Evolutionary conservation across 257 asterid species (phyloP), one percentile per base, ranked within the genome.

Genomic region (Rhazya stricta): DNA sequence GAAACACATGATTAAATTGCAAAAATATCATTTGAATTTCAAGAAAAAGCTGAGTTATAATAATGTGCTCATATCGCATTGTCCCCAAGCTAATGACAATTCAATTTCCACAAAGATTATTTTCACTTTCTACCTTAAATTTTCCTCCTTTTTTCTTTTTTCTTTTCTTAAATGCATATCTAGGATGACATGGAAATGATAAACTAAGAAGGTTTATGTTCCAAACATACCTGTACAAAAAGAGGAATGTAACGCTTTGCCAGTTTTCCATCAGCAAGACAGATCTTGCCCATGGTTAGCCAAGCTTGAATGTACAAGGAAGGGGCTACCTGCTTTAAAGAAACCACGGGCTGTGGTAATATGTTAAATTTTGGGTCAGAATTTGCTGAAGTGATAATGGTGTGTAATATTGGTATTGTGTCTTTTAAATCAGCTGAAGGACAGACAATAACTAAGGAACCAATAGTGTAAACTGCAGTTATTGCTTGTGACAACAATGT

Each of bases 211-310:
- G 19, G 1, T 29, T 13, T 74, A 79, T 69, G 73, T 36, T 41
- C 25, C 27, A 79, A 76, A 42, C 41, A 30, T 87, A 90, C 99
- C 99, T 94, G 99, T 85, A 94, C 95, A 67, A 94, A 94, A 70
- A 94, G 90, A 78, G 99, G 99, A 87, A 94, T 86, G 61, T 90
- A 94, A 32, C 91, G 91, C 85, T 94, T 94, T 50, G 97, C 96
- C 78, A 90, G 90, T 75, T 92, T 89, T 71, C 91, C 97, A 77
- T 94, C 99, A 73, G 96, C 91, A 69, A 94, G 88, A 82, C 99
- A 94, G 78, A 94, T 86, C 90, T 94, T 94, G 77, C 97, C 99
- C 92, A 92, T 87, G 30, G 99, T 82, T 74, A 94, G 65, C 99
- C 99, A 94, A 45, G 96, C 96, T 73, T 92, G 93, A 74, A 85